Evolutionary conservation across 2,329 filamentous ascomycete genomes (phyloP), one percentile per base, ranked within the genome.

Genomic region (Nothophaeocryptopus gaeumannii): DNA sequence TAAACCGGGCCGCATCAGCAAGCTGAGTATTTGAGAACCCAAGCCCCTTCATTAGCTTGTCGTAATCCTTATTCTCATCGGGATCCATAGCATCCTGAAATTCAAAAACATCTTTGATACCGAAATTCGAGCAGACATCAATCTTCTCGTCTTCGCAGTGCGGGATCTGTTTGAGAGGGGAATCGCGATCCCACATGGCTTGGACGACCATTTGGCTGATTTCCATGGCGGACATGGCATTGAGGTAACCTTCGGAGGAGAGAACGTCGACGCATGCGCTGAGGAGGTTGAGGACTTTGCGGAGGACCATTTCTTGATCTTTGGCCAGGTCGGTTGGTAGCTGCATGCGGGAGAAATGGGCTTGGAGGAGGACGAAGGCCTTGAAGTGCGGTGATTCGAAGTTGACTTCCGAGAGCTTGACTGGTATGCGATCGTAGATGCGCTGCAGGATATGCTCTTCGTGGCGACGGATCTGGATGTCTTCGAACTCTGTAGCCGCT

Each of bases 61-160:
- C 79, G 68, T 96, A 92, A 56, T 95, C 79, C 35, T 86, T 75
- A 69, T 96, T 96, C 70, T 96, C 92, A 1, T 89, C 86, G 2
- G 92, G 91, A 67, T 96, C 93, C 92, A 99, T 99, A 56, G 89
- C 88, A 61, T 97, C 92, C 87, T 97, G 96, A 74, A 99, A 97
- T 67, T 96, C 91, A 63, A 95, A 92, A 58, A 99, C 85, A 63
- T 97, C 92, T 63, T 89, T 91, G 75, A 99, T 86, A 56, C 81
- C 85, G 67, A 84, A 88, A 50, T 88, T 84, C 65, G 87, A 87
- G 38, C 88, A 89, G 57, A 83, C 86, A 71, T 92, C 87, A 60
- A 97, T 85, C 43, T 87, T 85, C 54, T 92, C 85, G 33, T 85
- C 81, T 12, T 85, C 83, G 69, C 97, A 97, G 74, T 97, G 89